phyloP scores from a whole-genome alignment of 495 filamentous ascomycete species.

The Penicillium desertorum region DNA sequence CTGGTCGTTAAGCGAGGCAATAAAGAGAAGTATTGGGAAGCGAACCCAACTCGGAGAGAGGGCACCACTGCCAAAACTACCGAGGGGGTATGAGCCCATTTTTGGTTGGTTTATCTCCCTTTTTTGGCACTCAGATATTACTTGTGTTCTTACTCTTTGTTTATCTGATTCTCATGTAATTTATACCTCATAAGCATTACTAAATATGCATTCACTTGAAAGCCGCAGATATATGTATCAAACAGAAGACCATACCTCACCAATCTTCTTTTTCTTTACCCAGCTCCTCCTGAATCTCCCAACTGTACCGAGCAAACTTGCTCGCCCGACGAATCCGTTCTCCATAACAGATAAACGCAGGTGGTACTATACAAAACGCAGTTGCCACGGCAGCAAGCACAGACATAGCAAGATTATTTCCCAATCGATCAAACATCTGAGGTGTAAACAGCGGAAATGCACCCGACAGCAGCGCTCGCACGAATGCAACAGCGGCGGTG shows the following conservation, averaged over 20 bases:
- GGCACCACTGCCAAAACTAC: not conserved
- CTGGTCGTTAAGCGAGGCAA: slow-evolving; percentile 52
- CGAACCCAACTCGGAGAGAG: not conserved
- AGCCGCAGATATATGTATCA: not conserved
- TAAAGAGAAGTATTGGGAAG: slow-evolving; percentile 57
- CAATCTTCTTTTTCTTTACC: slow-evolving; percentile 29
- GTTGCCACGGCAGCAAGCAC: slow-evolving; percentile 48
- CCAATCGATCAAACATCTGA: slow-evolving; percentile 45
- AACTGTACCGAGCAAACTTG: slow-evolving; percentile 48
- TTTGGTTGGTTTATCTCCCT: not conserved
- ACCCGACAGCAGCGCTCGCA: slow-evolving; percentile 46
- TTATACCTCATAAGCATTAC: not conserved
- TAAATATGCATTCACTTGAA: not conserved
- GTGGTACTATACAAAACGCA: slow-evolving; percentile 44
- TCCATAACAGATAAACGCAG: slow-evolving; percentile 46
- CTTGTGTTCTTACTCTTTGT: not conserved
- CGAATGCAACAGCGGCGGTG: slow-evolving; percentile 47
- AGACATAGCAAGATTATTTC: slow-evolving; percentile 45
- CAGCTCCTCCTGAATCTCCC: slow-evolving; percentile 37
- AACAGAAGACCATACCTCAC: slow-evolving; percentile 6
- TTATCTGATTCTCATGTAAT: not conserved
- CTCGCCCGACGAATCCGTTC: slow-evolving; percentile 43
- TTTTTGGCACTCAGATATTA: not conserved
- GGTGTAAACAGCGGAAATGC: slow-evolving; percentile 47
- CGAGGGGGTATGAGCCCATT: slow-evolving; percentile 1